Evolutionary conservation across 176 grass and related monocot species (phyloP).

Genomic region (Oryza australiensis): DNA sequence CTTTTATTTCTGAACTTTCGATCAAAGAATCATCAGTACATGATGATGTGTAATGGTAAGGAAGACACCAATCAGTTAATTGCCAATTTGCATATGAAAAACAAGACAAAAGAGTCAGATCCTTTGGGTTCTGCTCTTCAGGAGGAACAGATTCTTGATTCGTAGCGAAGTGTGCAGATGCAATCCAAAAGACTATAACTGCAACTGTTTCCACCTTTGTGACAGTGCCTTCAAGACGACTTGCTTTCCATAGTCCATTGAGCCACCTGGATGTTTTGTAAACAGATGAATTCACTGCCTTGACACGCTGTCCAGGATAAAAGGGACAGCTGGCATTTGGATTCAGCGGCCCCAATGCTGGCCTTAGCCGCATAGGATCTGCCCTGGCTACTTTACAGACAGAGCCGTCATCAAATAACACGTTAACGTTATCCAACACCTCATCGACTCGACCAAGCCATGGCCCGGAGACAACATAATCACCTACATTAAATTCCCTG

Average conservation of each 20-base stretch:
- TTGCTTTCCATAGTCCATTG: slow-evolving; percentile 81
- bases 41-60: slow-evolving; percentile 29
- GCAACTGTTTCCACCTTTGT: slow-evolving; percentile 79
- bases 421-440: slow-evolving; percentile 89
- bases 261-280: slow-evolving; percentile 86
- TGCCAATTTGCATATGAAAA: slow-evolving; percentile 81
- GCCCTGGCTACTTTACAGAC: slow-evolving; percentile 81
- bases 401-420: slow-evolving; percentile 91
- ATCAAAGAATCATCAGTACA: slow-evolving; percentile 30
- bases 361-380: slow-evolving; percentile 69
- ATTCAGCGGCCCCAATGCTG: slow-evolving; percentile 53
- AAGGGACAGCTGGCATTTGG: slow-evolving; percentile 75
- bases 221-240: slow-evolving; percentile 75
- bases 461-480: slow-evolving; percentile 77
- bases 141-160: slow-evolving; percentile 55
- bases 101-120: slow-evolving; percentile 82
- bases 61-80: slow-evolving; percentile 89
- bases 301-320: slow-evolving; percentile 90
- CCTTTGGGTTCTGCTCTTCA: slow-evolving; percentile 83
- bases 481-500: slow-evolving; percentile 81
- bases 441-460: slow-evolving; percentile 95
- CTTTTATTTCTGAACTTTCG: slow-evolving; percentile 36
- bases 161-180: slow-evolving; percentile 66
- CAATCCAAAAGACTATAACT: slow-evolving; percentile 89
- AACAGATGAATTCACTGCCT: slow-evolving; percentile 77